Evolutionary conservation across 129 eudicot species (phyloP).

Genomic region (Centella asiatica): DNA sequence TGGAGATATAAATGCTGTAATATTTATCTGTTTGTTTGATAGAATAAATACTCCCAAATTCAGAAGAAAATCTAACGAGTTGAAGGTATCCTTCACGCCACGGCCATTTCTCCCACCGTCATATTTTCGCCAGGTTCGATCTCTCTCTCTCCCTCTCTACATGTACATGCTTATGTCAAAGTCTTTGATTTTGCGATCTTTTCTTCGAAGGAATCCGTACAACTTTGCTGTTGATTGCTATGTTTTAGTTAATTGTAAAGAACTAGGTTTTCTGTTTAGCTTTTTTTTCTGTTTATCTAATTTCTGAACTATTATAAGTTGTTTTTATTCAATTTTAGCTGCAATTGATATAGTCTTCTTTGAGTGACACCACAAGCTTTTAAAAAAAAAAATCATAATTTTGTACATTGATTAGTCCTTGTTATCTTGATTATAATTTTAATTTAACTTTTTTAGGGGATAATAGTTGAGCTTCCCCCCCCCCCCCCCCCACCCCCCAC

Average conservation of each 20-base stretch:
- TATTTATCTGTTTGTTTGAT: too few species aligned
- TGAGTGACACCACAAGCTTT: too few species aligned
- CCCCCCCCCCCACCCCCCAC: too few species aligned
- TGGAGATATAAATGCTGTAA: too few species aligned
- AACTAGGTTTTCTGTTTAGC: neutral
- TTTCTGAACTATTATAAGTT: neutral
- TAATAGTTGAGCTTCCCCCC: too few species aligned
- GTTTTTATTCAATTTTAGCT: neutral
- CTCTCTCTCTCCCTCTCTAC: neutral
- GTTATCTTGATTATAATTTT: too few species aligned
- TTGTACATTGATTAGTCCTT: neutral
- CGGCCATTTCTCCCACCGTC: too few species aligned
- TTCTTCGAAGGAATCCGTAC: neutral
- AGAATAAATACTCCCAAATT: too few species aligned
- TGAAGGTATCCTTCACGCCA: too few species aligned
- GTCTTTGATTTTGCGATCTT: neutral
- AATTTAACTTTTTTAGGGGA: too few species aligned
- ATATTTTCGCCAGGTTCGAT: conserved; percentile 15
- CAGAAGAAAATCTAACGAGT: conserved; percentile 1
- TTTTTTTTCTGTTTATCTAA: neutral
- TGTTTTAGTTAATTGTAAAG: neutral
- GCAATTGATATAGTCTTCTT: neutral
- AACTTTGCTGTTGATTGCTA: neutral
- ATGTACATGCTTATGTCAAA: neutral
- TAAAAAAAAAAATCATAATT: neutral